Conservation (phyloP, 768 basidiomycete genomes). For the Suillus occidentalis region DNA sequence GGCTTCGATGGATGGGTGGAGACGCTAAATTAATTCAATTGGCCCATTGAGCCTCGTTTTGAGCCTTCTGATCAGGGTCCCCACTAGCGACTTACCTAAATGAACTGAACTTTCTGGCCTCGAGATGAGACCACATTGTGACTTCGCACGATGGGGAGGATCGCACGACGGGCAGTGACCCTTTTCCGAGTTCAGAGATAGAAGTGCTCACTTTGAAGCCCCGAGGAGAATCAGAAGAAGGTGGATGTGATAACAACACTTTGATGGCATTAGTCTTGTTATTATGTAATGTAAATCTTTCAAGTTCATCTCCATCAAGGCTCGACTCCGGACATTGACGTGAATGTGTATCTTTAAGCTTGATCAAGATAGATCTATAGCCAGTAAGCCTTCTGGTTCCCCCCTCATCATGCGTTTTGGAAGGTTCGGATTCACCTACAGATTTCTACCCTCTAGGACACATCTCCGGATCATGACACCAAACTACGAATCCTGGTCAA, state of each 20-base stretch:
- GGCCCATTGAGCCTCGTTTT: background rate
- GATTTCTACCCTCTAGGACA: slow-evolving; percentile 27
- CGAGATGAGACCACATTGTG: background rate
- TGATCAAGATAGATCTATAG: too few species aligned
- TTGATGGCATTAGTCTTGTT: too few species aligned
- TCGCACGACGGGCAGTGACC: background rate
- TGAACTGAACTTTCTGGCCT: background rate
- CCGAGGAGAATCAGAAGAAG: too few species aligned
- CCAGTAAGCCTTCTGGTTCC: too few species aligned
- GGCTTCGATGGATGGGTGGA: background rate
- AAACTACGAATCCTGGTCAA: slow-evolving; percentile 56
- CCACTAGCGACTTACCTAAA: slow-evolving; percentile 5
- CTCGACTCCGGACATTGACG: too few species aligned
- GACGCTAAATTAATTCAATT: slow-evolving; percentile 6
- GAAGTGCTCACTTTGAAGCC: too few species aligned
- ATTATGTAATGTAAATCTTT: too few species aligned
- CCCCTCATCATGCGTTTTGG: slow-evolving; percentile 28
- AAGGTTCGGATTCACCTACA: slow-evolving; percentile 33
- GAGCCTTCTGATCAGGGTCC: slow-evolving; percentile 3
- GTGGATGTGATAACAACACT: too few species aligned
- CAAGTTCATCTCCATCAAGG: too few species aligned
- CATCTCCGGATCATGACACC: slow-evolving; percentile 35
- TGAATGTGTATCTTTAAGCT: too few species aligned
- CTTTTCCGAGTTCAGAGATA: too few species aligned
- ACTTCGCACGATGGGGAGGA: background rate